phyloP scores from a whole-genome alignment of 1,139 yeast species.

The Suhomyces coccinellae region DNA sequence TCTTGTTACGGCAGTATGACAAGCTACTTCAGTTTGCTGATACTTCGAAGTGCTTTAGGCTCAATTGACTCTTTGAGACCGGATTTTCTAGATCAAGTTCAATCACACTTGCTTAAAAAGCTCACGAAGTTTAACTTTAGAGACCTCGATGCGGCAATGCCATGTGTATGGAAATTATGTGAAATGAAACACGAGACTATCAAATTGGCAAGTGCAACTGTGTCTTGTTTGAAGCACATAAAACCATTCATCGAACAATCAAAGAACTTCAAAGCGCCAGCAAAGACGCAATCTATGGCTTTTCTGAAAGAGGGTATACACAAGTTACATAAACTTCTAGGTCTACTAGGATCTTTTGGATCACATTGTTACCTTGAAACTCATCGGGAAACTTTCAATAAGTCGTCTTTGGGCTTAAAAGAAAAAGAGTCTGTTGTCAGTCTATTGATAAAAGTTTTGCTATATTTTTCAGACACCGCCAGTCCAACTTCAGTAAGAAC shows the following conservation, averaged over 20 bases:
- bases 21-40: constrained; percentile 51
- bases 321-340: constrained; percentile 56
- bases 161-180: constrained; percentile 61
- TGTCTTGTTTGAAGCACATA: constrained; percentile 55
- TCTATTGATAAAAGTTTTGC: constrained; percentile 54
- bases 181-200: constrained; percentile 43
- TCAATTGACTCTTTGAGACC: constrained; percentile 47
- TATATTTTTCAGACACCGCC: constrained; percentile 47
- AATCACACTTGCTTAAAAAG: constrained; percentile 49
- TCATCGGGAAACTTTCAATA: constrained; percentile 40
- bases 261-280: constrained; percentile 7
- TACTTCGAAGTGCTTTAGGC: constrained; percentile 52
- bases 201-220: constrained; percentile 59
- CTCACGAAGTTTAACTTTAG: constrained; percentile 58
- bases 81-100: constrained; percentile 52
- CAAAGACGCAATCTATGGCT: too few relatives aligned
- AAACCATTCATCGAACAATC: constrained; percentile 39
- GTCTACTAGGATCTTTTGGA: constrained; percentile 69
- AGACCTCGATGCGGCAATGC: constrained; percentile 70
- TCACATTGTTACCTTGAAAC: constrained; percentile 60
- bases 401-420: constrained; percentile 43
- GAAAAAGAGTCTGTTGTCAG: constrained; percentile 56
- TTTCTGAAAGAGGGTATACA: constrained; percentile 28
- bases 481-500: constrained; percentile 35
- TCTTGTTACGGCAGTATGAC: constrained; percentile 34